Conservation (phyloP, 768 basidiomycete genomes). For the Mrakia blollopis region DNA sequence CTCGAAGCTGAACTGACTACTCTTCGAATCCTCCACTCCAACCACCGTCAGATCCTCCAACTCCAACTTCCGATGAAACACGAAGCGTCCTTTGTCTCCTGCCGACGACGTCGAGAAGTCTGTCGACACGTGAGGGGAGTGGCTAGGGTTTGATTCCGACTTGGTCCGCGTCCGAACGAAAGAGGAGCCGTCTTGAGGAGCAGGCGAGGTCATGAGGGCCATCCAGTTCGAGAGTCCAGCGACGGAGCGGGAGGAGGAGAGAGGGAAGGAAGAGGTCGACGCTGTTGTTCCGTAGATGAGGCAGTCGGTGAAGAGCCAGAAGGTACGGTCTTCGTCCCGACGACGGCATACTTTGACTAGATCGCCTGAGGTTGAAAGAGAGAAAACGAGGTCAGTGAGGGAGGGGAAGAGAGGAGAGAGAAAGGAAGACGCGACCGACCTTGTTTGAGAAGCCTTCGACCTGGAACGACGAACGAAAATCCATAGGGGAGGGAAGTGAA, state of each 20-base stretch:
- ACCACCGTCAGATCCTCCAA: slow-evolving; percentile 41
- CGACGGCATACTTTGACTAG: slow-evolving; percentile 26
- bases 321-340: slow-evolving; percentile 19
- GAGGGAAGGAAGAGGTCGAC: slow-evolving; percentile 18
- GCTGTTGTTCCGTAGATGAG: slow-evolving; percentile 31
- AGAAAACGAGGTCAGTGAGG: not conserved
- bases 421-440: slow-evolving; percentile 30
- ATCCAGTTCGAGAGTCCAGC: slow-evolving; percentile 45
- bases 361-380: slow-evolving; percentile 11
- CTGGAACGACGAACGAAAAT: slow-evolving; percentile 68
- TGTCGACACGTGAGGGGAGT: not conserved
- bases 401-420: not conserved
- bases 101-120: not conserved
- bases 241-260: slow-evolving; percentile 70
- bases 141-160: not conserved
- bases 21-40: slow-evolving; percentile 28
- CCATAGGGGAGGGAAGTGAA: slow-evolving; percentile 63
- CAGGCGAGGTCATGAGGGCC: slow-evolving; percentile 1
- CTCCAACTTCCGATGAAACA: slow-evolving; percentile 34
- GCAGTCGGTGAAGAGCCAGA: slow-evolving; percentile 34
- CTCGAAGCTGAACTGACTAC: slow-evolving; percentile 36
- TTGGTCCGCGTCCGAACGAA: not conserved
- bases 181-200: not conserved
- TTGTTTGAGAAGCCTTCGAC: slow-evolving; percentile 69
- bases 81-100: slow-evolving; percentile 29